Evolutionary conservation across 1,284 basidiomycete genomes (phyloP).

Genomic region (Fomitopsis betulina): DNA sequence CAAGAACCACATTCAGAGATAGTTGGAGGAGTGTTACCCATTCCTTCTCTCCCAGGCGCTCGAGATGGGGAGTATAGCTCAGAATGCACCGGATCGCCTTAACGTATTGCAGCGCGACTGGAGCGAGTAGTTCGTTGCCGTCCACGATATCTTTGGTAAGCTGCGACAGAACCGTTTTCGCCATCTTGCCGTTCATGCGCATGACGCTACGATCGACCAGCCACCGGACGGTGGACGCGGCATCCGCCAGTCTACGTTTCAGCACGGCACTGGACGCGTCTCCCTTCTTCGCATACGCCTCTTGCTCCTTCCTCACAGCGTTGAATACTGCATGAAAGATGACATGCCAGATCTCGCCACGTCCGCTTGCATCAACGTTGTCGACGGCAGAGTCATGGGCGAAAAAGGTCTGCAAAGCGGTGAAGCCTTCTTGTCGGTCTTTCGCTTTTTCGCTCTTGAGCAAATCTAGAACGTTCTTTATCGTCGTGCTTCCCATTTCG

Average conservation of each 20-base stretch:
- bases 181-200: conserved; percentile 47
- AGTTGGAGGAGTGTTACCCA: conserved; percentile 73
- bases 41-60: conserved; percentile 58
- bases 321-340: conserved; percentile 75
- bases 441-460: conserved; percentile 67
- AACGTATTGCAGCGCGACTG: conserved; percentile 76
- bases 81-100: conserved; percentile 71
- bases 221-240: conserved; percentile 66
- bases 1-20: conserved; percentile 75
- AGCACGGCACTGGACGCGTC: conserved; percentile 36
- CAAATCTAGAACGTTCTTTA: conserved; percentile 45
- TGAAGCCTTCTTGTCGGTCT: conserved; percentile 66
- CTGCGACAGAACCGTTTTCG: conserved; percentile 60
- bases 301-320: conserved; percentile 61
- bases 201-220: conserved; percentile 56
- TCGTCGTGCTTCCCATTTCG: conserved; percentile 21
- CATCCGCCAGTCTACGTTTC: conserved; percentile 55
- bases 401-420: conserved; percentile 57
- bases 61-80: conserved; percentile 69
- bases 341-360: conserved; percentile 58
- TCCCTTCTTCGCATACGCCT: conserved; percentile 39
- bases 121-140: conserved; percentile 51
- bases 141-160: conserved; percentile 60
- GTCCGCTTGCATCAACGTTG: conserved; percentile 45
- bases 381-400: conserved; percentile 46